These are phyloP conservation scores for Acanthamoeba triangularis DNA, from an alignment of 208 protist species.

Conservation along the genomic window DNA sequence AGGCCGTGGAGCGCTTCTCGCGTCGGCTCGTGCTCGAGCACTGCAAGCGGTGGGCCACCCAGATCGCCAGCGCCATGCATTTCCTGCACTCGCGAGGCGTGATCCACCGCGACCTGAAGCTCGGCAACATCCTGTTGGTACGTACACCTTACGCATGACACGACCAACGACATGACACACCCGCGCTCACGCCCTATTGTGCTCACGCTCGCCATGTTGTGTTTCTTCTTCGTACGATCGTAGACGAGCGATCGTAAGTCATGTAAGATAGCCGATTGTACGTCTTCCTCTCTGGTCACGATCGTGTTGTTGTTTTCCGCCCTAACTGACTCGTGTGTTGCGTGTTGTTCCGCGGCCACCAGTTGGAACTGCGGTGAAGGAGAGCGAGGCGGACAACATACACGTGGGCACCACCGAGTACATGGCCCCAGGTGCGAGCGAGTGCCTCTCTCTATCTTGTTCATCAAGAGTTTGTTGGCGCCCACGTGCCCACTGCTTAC, in stretches of 20 bases:
- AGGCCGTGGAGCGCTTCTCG: constrained; percentile 26
- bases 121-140: constrained; percentile 70
- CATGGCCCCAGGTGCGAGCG: constrained; percentile 74
- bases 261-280: constrained; percentile 73
- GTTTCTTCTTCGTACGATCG: background rate
- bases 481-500: too few relatives aligned
- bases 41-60: constrained; percentile 54
- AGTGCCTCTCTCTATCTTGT: too few relatives aligned
- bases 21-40: background rate
- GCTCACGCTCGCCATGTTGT: background rate
- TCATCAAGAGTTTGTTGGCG: too few relatives aligned
- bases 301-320: background rate
- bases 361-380: constrained; percentile 54
- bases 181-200: background rate
- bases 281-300: background rate
- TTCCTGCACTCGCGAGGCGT: constrained; percentile 41
- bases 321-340: background rate
- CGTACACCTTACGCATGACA: too few relatives aligned
- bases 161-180: background rate
- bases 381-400: constrained; percentile 58
- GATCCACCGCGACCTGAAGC: constrained; percentile 65
- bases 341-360: background rate
- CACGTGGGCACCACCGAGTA: constrained; percentile 59
- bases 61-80: constrained; percentile 73
- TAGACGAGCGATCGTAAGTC: constrained; percentile 48